Conservation (phyloP, 768 basidiomycete species). For the Podaxis pistillaris region DNA sequence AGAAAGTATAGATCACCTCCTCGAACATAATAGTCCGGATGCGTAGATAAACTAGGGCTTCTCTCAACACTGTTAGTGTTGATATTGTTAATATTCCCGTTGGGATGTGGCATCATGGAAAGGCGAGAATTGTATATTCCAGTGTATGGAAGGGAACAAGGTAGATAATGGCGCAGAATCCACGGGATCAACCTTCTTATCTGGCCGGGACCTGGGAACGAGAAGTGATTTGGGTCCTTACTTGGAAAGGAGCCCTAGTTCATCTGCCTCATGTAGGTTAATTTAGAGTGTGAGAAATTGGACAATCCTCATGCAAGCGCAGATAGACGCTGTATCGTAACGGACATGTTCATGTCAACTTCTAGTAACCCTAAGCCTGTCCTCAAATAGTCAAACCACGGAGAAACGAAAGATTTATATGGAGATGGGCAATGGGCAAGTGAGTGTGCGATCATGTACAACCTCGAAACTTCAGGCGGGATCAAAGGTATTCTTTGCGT, state of each 20-base stretch:
- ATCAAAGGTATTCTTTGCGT: too few relatives aligned
- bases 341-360: too few relatives aligned
- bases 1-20: slow-evolving; percentile 5
- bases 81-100: too few relatives aligned
- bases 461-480: too few relatives aligned
- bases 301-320: too few relatives aligned
- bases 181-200: not conserved
- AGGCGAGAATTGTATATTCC: not conserved
- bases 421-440: too few relatives aligned
- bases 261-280: slow-evolving; percentile 8
- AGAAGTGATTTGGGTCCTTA: not conserved
- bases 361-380: too few relatives aligned
- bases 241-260: not conserved
- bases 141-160: not conserved
- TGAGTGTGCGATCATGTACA: too few relatives aligned
- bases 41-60: not conserved
- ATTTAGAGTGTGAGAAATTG: not conserved
- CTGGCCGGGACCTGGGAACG: slow-evolving; percentile 1
- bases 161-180: not conserved
- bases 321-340: too few relatives aligned
- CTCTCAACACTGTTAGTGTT: not conserved
- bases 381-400: too few relatives aligned
- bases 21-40: not conserved
- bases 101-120: too few relatives aligned
- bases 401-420: too few relatives aligned